Evolutionary conservation across 1,284 basidiomycete species (phyloP), one percentile per base, ranked within the genome.

Genomic region (Crocinoboletus sp.): DNA sequence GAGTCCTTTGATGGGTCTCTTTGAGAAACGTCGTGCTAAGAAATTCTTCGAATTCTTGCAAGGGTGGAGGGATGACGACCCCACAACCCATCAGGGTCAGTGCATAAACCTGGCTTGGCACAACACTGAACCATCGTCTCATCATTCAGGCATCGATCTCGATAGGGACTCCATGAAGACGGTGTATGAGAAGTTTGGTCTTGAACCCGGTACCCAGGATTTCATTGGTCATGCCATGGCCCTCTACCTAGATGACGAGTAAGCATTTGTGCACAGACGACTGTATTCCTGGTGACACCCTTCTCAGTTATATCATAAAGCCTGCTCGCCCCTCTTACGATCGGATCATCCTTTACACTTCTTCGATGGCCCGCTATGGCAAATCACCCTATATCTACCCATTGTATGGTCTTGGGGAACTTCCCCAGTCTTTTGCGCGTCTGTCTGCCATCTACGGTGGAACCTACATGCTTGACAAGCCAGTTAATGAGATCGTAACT

Each of bases 361-460:
- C 90, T 7, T 99, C 95, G 16, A 97, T 99, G 92, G 94, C 96
- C 23, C 90, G 96, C 44, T 99, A 97, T 70, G 96, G 96, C 59
- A 99, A 99, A 71, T 99, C 96, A 15, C 96, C 96, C 4, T 99
- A 99, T 77, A 97, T 99, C 67, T 99, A 99, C 74, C 96, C 96
- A 12, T 80, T 98, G 43, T 99, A 99, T 69, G 96, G 96, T 54
- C 88, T 99, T 41, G 96, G 96, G 57, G 96, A 99, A 69, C 86
- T 99, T 39, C 96, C 96, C 16, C 96, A 99, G 66, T 93, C 95
- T 3, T 99, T 99, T 63, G 96, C 96, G 13, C 93, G 96, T 64
- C 78, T 98, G 46, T 94, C 90, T 54, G 96, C 96, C 57, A 98
- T 99, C 66, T 98, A 99, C 66, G 96, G 96, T 43, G 96, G 96